Percentiles rank a stretch among this genome's conserved stretches.
Evolutionary conservation across 2,329 filamentous ascomycete genomes (phyloP).

Genomic region (Colletotrichum sublineola): DNA sequence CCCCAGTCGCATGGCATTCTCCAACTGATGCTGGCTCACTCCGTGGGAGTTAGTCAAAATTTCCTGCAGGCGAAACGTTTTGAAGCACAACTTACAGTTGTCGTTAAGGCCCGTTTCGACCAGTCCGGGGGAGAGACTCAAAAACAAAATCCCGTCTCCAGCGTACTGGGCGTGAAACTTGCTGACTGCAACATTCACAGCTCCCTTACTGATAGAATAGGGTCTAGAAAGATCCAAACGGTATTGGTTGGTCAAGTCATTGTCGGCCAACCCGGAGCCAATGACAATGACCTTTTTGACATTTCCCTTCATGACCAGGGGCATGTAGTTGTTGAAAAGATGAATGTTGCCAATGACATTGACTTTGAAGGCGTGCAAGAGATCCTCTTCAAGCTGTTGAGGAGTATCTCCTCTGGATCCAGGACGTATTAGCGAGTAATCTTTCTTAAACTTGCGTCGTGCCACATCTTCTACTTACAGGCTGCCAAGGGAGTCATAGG

Average conservation of each 20-base stretch:
- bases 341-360: constrained; percentile 68
- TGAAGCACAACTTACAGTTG: constrained; percentile 43
- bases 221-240: constrained; percentile 52
- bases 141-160: constrained; percentile 64
- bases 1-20: constrained; percentile 45
- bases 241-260: constrained; percentile 55
- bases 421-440: background rate
- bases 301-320: constrained; percentile 63
- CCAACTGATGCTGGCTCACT: constrained; percentile 48
- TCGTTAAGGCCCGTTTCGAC: constrained; percentile 57
- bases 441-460: background rate
- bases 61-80: background rate
- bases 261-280: constrained; percentile 62
- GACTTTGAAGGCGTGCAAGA: constrained; percentile 51
- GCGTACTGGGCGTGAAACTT: constrained; percentile 66
- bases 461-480: constrained; percentile 50
- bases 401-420: constrained; percentile 20
- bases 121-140: constrained; percentile 65
- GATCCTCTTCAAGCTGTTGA: constrained; percentile 30
- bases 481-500: constrained; percentile 51
- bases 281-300: constrained; percentile 69
- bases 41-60: background rate
- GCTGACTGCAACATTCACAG: constrained; percentile 63
- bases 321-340: constrained; percentile 65
- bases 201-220: constrained; percentile 66